These are phyloP conservation scores for Suillus americanus DNA, from an alignment of 768 basidiomycete genomes.

Conservation along the genomic window DNA sequence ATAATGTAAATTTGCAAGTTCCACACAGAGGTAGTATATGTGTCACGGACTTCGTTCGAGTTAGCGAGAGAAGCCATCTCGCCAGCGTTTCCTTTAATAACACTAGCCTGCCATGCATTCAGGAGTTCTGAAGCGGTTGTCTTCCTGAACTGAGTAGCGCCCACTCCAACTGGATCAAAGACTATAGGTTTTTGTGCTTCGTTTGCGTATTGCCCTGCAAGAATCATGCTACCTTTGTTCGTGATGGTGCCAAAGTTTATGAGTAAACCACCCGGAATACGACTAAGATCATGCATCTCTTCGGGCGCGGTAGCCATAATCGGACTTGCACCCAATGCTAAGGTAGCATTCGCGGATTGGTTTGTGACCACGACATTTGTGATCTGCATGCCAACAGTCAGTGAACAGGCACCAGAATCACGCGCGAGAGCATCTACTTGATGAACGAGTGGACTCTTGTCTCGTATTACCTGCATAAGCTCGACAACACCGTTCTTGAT, in stretches of 20 bases:
- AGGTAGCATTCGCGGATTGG: slow-evolving; percentile 87
- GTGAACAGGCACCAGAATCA: background rate
- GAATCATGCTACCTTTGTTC: slow-evolving; percentile 70
- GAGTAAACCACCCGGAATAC: slow-evolving; percentile 65
- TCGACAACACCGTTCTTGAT: slow-evolving; percentile 45
- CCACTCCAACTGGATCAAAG: slow-evolving; percentile 91
- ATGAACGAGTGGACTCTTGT: slow-evolving; percentile 71
- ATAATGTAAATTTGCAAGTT: background rate
- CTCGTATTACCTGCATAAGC: slow-evolving; percentile 46
- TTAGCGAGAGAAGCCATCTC: slow-evolving; percentile 81
- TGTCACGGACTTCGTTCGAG: slow-evolving; percentile 61
- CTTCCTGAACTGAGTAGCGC: slow-evolving; percentile 74
- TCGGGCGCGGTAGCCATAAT: slow-evolving; percentile 88
- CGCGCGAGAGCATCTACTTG: slow-evolving; percentile 46
- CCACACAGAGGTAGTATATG: background rate
- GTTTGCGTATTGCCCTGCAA: slow-evolving; percentile 73
- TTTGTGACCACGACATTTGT: slow-evolving; percentile 88
- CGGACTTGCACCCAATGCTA: slow-evolving; percentile 86
- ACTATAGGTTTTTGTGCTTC: slow-evolving; percentile 70
- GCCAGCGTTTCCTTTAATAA: slow-evolving; percentile 93
- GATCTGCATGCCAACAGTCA: slow-evolving; percentile 53
- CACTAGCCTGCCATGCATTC: slow-evolving; percentile 77
- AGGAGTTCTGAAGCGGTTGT: slow-evolving; percentile 59
- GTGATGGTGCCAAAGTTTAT: slow-evolving; percentile 87
- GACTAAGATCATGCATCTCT: slow-evolving; percentile 80